Base-by-base conservation (phyloP, 768 basidiomycete species). In the Suillus alpinus region DNA sequence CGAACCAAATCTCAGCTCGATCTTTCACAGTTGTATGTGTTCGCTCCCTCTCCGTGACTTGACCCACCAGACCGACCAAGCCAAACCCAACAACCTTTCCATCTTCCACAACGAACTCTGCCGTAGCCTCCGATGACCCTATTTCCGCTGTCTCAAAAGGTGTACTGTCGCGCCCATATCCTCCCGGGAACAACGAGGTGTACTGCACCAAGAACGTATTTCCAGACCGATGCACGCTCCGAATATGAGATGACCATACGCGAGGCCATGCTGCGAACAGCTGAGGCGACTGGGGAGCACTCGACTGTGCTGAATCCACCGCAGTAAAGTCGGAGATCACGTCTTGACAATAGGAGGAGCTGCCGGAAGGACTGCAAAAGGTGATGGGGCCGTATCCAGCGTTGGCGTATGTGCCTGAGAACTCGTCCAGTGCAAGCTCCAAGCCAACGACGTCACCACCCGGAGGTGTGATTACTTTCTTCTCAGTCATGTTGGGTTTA, bases 231-330 rank as follows among this genome's bases (percentile, higher is more conserved):
- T 65, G 67, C 18, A 44, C 59, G 57, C 77, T 53, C 5, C 77
- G 75, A 18, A 78, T 40, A 62, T 82, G 80, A n/a, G 76, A 72
- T 0, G 71, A 66, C 74, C 73, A 78, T 34, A 72, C 31, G 13
- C 71, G 73, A 3, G 72, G 68, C 71, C 76, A 77, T 16, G 62
- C 66, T 0, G 71, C 71, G 59, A 75, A 66, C 6, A 78, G 67
- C 20, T 71, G 67, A 4, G 34, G 36, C 16, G 16, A 32, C 14
- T 34, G 31, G n/a, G 18, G 57, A 7, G 56, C 40, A 29, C 32
- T 16, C 0, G 56, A 53, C 8, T 62, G 61, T 20, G 29, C 61
- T 29, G 63, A 6, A n/a, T 75, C 71, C 16, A 75, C 63, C 8
- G 61, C 32, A 18, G 68, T 14, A 58, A 77, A 78, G 23, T 73